Percentiles rank a stretch among this genome's conserved stretches.
These are phyloP conservation scores for Amoeboradix gromovi DNA, from an alignment of 371 early-diverging fungal genomes.

Conservation along the genomic window DNA sequence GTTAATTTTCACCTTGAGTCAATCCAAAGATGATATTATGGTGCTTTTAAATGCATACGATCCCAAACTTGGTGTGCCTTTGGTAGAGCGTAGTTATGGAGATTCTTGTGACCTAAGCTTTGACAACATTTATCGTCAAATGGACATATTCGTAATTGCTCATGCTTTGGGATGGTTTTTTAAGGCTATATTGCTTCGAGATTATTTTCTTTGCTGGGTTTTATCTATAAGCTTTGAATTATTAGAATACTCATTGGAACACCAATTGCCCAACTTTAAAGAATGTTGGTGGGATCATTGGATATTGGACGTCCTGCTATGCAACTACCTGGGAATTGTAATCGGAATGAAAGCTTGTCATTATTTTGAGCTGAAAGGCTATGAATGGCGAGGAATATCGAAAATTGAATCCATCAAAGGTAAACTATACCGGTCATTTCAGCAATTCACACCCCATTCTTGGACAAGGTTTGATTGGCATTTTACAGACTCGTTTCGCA, in stretches of 20 bases:
- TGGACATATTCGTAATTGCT: slow-evolving; percentile 74
- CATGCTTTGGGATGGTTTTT: slow-evolving; percentile 84
- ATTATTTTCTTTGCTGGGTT: slow-evolving; percentile 83
- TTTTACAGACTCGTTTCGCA: slow-evolving; percentile 38
- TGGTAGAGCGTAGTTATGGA: slow-evolving; percentile 75
- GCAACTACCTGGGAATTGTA: slow-evolving; percentile 77
- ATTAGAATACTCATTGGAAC: slow-evolving; percentile 70
- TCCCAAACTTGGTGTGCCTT: slow-evolving; percentile 35
- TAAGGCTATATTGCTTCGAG: slow-evolving; percentile 64
- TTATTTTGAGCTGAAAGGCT: slow-evolving; percentile 71
- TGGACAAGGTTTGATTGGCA: slow-evolving; percentile 80
- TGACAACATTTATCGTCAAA: slow-evolving; percentile 40
- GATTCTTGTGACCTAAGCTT: slow-evolving; percentile 46
- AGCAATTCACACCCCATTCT: slow-evolving; percentile 71
- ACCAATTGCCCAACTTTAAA: slow-evolving; percentile 83
- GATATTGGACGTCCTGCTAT: slow-evolving; percentile 72
- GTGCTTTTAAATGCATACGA: slow-evolving; percentile 44
- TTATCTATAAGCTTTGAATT: slow-evolving; percentile 71
- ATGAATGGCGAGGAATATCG: slow-evolving; percentile 65
- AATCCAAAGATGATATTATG: slow-evolving; percentile 57
- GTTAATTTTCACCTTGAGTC: slow-evolving; percentile 58
- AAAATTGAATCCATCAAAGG: slow-evolving; percentile 50
- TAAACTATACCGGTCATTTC: slow-evolving; percentile 54
- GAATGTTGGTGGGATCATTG: slow-evolving; percentile 99
- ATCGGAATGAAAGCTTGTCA: slow-evolving; percentile 86